Evolutionary conservation across 345 rosid species (phyloP).

Genomic region (Ceriops tagal): DNA sequence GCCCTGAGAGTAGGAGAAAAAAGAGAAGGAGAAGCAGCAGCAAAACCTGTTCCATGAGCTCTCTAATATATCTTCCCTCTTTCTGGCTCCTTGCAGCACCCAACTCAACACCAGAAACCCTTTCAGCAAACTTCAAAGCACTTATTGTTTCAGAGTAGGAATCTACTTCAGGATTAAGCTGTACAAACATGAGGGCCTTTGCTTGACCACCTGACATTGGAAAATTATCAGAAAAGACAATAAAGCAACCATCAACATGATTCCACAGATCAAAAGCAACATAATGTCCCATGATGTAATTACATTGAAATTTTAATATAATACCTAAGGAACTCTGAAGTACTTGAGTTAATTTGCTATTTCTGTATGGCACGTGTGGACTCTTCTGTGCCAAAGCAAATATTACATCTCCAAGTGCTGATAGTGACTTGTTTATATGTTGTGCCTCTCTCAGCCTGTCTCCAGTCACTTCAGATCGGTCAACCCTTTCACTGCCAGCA

Average conservation of each 20-base stretch:
- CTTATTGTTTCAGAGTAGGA: conserved; percentile 90
- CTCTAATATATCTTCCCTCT: conserved; percentile 87
- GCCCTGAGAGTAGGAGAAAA: background rate
- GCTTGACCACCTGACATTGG: conserved; percentile 81
- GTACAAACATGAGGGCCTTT: conserved; percentile 96
- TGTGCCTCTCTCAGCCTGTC: conserved; percentile 97
- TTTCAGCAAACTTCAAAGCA: conserved; percentile 90
- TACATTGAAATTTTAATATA: conserved; percentile 1
- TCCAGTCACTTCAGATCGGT: conserved; percentile 95
- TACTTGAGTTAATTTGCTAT: conserved; percentile 97
- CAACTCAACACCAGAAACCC: conserved; percentile 95
- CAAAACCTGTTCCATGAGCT: conserved; percentile 87
- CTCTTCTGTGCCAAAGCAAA: conserved; percentile 87
- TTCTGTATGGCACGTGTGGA: conserved; percentile 85
- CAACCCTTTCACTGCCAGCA: conserved; percentile 99
- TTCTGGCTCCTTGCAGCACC: conserved; percentile 90
- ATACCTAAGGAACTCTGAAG: conserved; percentile 96
- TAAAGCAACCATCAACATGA: background rate
- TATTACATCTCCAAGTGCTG: conserved; percentile 96
- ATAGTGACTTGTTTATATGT: conserved; percentile 87
- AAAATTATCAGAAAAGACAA: background rate
- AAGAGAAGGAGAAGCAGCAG: background rate
- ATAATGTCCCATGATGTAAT: no score
- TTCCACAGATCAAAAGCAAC: no score
- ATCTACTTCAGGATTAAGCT: conserved; percentile 88